Evolutionary conservation across 1,139 yeast species (phyloP), one percentile per base, ranked within the genome.

Genomic region (Debaryomycetaceae sp.): DNA sequence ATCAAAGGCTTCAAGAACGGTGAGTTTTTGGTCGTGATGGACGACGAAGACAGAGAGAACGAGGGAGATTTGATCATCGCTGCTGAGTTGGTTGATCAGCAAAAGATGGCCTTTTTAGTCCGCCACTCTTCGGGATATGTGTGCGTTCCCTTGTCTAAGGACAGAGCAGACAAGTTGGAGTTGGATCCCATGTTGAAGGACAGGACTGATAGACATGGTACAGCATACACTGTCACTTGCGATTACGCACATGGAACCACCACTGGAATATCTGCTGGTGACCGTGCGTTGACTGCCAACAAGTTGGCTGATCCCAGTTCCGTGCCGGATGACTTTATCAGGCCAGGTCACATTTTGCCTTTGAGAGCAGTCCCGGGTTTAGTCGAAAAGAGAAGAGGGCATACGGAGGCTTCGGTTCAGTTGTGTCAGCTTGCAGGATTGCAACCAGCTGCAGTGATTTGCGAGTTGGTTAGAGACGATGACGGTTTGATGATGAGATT

Each of bases 11-110:
- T 84, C 72, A 81, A 81, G 59, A 78, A 84, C 47, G 98, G 98
- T 44, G 93, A 90, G 65, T 91, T 93, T 58, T 74, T 95, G 43
- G 80, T 95, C 44, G 99, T 95, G 27, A 87, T 95, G 86, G 99
- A 95, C 64, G 97, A 93, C 60, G 98, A 89, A 63, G 79, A 79
- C 59, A 84, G 99, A 57, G 99, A 95, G 66, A 95, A 95, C 63
- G 99, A 95, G 72, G 99, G 99, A 42, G 99, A 95, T 63, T 76
- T 95, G 61, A 90, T 95, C 56, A 84, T 88, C 45, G 95, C 99
- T 22, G 99, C 97, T 29, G 84, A 86, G 55, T 74, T 75, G 46
- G 75, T 83, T 54, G 87, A 96, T 37, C 83, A 87, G 43, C 84
- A 84, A 57, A 83, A 90, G 57, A 90, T 95, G 97, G 98, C 99